Percentiles rank a stretch among this genome's conserved stretches.
Evolutionary conservation across 345 rosid genomes (phyloP).

Genomic region (Moricandia moricandioides): DNA sequence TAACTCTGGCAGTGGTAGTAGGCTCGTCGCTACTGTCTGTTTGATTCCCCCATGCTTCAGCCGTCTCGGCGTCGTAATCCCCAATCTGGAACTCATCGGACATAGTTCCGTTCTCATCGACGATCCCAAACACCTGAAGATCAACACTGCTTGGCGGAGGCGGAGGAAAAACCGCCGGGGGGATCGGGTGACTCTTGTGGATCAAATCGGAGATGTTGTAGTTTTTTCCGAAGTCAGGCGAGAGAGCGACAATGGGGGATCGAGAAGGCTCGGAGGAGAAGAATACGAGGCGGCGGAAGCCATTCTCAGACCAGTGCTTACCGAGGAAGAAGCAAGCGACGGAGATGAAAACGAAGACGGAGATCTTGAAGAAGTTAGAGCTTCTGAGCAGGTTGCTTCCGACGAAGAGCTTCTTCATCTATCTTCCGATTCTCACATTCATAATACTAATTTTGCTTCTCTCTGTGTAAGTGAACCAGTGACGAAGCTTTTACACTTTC

Average conservation of each 20-base stretch:
- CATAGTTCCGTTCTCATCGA: slow-evolving; percentile 83
- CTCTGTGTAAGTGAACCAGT: too few species aligned
- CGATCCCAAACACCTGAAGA: slow-evolving; percentile 60
- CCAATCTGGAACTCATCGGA: slow-evolving; percentile 77
- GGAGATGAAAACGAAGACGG: slow-evolving; percentile 53
- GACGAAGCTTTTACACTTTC: background rate
- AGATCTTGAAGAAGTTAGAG: slow-evolving; percentile 43
- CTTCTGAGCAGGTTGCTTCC: slow-evolving; percentile 43
- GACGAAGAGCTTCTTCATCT: slow-evolving; percentile 58
- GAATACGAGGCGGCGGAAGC: slow-evolving; percentile 68
- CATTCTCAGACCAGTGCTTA: slow-evolving; percentile 71
- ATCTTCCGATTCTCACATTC: slow-evolving; percentile 16
- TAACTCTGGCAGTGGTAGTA: slow-evolving; percentile 30
- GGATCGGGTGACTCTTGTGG: slow-evolving; percentile 7
- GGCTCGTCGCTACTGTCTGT: slow-evolving; percentile 28
- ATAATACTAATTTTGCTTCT: background rate
- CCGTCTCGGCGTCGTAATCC: slow-evolving; percentile 61
- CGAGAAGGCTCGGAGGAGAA: slow-evolving; percentile 48
- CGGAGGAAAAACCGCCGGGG: slow-evolving; percentile 18
- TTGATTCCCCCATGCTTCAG: slow-evolving; percentile 52
- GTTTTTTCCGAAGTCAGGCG: slow-evolving; percentile 52
- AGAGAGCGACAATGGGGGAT: slow-evolving; percentile 43
- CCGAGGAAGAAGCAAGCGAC: slow-evolving; percentile 79
- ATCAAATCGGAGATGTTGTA: slow-evolving; percentile 54
- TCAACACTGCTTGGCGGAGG: slow-evolving; percentile 45